A percentile compares a stretch with the other conserved stretches of the same genome.
These are phyloP conservation scores for Colletotrichum sp. DNA, from an alignment of 2,329 filamentous ascomycete species.

Conservation along the genomic window DNA sequence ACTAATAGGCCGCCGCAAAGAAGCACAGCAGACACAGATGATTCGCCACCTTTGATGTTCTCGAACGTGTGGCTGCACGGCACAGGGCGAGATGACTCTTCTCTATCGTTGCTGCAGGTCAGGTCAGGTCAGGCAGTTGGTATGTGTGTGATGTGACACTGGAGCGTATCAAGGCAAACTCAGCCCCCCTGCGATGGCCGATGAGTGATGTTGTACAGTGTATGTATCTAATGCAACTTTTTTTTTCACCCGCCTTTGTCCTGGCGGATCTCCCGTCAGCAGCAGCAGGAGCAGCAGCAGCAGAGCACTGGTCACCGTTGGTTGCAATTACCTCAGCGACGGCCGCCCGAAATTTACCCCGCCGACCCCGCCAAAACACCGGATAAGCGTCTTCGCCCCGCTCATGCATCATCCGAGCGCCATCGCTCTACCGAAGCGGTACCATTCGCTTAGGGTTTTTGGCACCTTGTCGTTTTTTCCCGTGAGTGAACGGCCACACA, in stretches of 20 bases:
- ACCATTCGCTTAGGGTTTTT: not conserved
- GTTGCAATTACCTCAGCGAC: not conserved
- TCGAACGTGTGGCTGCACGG: not conserved
- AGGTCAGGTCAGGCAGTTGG: not conserved
- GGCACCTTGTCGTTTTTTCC: not conserved
- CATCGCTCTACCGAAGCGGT: not conserved
- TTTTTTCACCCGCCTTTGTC: not conserved
- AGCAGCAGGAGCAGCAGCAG: not conserved
- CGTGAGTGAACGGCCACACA: not conserved
- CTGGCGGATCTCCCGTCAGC: not conserved
- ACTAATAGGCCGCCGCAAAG: conserved; percentile 7
- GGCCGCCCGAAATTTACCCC: not conserved
- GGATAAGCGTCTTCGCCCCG: not conserved
- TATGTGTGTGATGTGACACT: not conserved
- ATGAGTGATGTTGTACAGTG: conserved; percentile 15
- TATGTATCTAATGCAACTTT: conserved; percentile 7
- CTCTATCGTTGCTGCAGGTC: not conserved
- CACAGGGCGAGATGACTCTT: not conserved
- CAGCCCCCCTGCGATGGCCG: not conserved
- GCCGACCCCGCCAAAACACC: conserved; percentile 7
- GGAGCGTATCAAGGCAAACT: not conserved
- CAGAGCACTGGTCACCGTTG: not conserved
- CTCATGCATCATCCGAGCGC: not conserved
- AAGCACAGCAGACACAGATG: not conserved
- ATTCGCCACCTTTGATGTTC: conserved; percentile 2